phyloP scores from a whole-genome alignment of 805 yeast species.

The Pichia paraexigua region DNA sequence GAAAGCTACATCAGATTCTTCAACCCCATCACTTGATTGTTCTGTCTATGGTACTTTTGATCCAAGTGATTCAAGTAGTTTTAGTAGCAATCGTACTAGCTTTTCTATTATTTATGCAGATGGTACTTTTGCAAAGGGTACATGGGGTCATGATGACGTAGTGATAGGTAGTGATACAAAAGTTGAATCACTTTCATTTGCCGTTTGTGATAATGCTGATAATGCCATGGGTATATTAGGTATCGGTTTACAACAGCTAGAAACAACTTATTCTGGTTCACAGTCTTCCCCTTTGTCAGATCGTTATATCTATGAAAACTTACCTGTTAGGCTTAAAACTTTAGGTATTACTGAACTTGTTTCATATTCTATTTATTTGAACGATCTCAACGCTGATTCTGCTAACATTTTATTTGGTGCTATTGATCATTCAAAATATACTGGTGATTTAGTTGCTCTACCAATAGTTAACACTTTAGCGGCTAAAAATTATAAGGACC shows the following conservation, averaged over 20 bases:
- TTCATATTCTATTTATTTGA: constrained; percentile 57
- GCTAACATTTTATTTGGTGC: constrained; percentile 70
- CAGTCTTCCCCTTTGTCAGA: constrained; percentile 6
- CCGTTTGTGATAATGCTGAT: constrained; percentile 59
- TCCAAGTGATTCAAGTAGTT: constrained; percentile 32
- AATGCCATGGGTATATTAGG: constrained; percentile 67
- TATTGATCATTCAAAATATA: constrained; percentile 53
- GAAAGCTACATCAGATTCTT: constrained; percentile 1
- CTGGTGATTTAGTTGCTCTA: constrained; percentile 42
- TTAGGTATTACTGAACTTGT: constrained; percentile 48
- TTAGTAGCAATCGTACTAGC: constrained; percentile 31
- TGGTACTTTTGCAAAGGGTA: constrained; percentile 38
- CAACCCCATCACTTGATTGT: constrained; percentile 28
- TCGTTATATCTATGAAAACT: constrained; percentile 46
- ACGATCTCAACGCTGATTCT: constrained; percentile 30
- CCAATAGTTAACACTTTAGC: constrained; percentile 40
- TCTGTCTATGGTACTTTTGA: constrained; percentile 42
- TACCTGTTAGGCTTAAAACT: constrained; percentile 52
- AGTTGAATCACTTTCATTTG: constrained; percentile 52
- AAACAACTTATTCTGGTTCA: constrained; percentile 40
- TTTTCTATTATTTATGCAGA: constrained; percentile 44
- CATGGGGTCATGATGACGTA: constrained; percentile 59
- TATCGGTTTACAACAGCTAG: constrained; percentile 62
- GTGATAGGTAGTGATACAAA: constrained; percentile 37
- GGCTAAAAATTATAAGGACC: constrained; percentile 27